These are phyloP conservation scores for Mayamaea pseudoterrestris DNA, from an alignment of 108 stramenopile genomes.

Conservation along the genomic window DNA sequence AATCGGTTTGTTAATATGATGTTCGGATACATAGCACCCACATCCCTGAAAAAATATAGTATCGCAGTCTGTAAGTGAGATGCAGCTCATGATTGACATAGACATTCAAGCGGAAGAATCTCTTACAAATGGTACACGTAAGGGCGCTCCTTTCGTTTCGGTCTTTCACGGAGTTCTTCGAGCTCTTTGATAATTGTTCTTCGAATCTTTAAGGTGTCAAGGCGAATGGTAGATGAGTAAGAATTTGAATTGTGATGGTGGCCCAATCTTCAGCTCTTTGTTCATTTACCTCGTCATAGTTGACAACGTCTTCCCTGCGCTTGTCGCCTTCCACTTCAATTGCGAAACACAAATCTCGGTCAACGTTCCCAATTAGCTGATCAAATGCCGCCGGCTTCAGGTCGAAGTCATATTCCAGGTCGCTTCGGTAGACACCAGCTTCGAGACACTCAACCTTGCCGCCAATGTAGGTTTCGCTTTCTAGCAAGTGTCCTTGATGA, in stretches of 20 bases:
- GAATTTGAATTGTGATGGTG: neutral
- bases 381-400: slow-evolving; percentile 91
- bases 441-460: slow-evolving; percentile 98
- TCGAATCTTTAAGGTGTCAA: slow-evolving; percentile 25
- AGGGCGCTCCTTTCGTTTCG: slow-evolving; percentile 83
- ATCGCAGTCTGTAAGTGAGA: no score
- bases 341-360: slow-evolving; percentile 93
- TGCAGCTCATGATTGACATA: no score
- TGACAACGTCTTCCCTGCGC: slow-evolving; percentile 76
- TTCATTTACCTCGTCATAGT: slow-evolving; percentile 90
- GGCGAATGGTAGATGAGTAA: neutral
- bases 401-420: slow-evolving; percentile 89
- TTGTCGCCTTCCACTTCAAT: slow-evolving; percentile 94
- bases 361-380: slow-evolving; percentile 91
- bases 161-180: slow-evolving; percentile 89
- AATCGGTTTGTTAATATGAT: slow-evolving; percentile 98
- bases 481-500: slow-evolving; percentile 90
- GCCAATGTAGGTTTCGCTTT: slow-evolving; percentile 98
- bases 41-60: no score
- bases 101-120: no score
- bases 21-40: slow-evolving; percentile 99
- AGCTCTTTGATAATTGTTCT: slow-evolving; percentile 83
- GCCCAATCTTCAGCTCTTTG: neutral
- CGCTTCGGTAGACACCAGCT: slow-evolving; percentile 96
- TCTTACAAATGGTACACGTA: slow-evolving; percentile 93